These are phyloP conservation scores for Fusarium phyllophilum DNA, from an alignment of 2,329 filamentous ascomycete genomes.

Conservation along the genomic window DNA sequence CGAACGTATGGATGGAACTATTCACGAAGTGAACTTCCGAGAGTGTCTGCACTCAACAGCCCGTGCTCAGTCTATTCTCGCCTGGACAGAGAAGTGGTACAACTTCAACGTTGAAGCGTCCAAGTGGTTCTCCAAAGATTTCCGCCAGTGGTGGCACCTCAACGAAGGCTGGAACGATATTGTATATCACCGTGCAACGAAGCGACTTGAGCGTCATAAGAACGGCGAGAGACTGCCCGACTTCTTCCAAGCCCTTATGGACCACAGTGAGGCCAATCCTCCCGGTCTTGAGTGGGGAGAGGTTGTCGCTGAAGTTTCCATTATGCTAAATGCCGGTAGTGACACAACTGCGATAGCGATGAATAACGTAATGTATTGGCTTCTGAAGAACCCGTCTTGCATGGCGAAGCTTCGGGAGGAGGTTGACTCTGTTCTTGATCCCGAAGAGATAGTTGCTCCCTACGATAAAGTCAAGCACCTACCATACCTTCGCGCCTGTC, in stretches of 20 bases:
- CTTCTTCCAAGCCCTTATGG: slow-evolving; percentile 67
- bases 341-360: slow-evolving; percentile 62
- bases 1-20: slow-evolving; percentile 56
- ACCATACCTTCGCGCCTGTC: slow-evolving; percentile 62
- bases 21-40: slow-evolving; percentile 58
- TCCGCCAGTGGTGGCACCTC: slow-evolving; percentile 31
- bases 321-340: slow-evolving; percentile 63
- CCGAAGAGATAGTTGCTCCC: slow-evolving; percentile 55
- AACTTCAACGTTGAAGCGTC: slow-evolving; percentile 57
- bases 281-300: slow-evolving; percentile 64
- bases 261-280: slow-evolving; percentile 53
- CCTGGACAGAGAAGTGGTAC: slow-evolving; percentile 64
- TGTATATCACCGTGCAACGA: slow-evolving; percentile 53
- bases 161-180: slow-evolving; percentile 55
- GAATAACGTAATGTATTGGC: slow-evolving; percentile 62
- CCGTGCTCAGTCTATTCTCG: slow-evolving; percentile 59
- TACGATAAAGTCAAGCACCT: slow-evolving; percentile 63
- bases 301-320: slow-evolving; percentile 64
- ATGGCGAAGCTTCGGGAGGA: slow-evolving; percentile 56
- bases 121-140: slow-evolving; percentile 58
- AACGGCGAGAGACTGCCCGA: slow-evolving; percentile 66
- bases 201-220: slow-evolving; percentile 35
- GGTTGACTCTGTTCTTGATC: slow-evolving; percentile 56
- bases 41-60: slow-evolving; percentile 62
- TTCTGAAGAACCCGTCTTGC: slow-evolving; percentile 57